Evolutionary conservation across 2,329 filamentous ascomycete species (phyloP), one percentile per base, ranked within the genome.

Genomic region (Lomentospora prolificans): DNA sequence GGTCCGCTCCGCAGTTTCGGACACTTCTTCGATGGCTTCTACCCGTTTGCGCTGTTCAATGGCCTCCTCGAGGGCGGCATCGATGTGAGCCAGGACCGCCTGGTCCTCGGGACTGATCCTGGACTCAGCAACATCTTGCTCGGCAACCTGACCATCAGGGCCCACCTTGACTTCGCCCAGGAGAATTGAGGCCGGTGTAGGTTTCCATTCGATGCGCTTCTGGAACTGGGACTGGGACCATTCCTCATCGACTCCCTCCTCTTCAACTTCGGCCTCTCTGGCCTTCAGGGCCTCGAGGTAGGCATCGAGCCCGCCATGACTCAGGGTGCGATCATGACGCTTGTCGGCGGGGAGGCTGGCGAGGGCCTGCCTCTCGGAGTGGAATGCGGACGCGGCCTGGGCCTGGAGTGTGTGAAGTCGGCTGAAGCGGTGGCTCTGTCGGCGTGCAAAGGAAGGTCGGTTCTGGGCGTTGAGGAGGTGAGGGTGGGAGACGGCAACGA

Each of bases 211-310:
- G 63, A 96, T 89, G 60, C 86, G 81, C 70, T 90, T 87, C 56
- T 86, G 87, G 68, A 95, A 91, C 69, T 96, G 88, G 65, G 90
- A 95, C 68, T 96, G 90, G 46, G 86, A 86, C 90, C 90, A 96
- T 68, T 96, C 91, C 62, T 86, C 84, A 53, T 90, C 86, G 51
- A 84, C 73, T 36, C 81, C 80, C 19, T 78, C 74, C n/a, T 64
- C 64, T 3, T 65, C 58, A 44, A 55, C 73, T 64, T 86, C 84
- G 33, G 81, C 86, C 68, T 92, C 84, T 60, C 85, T 81, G 68
- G 87, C 86, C 70, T 92, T 90, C 75, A 94, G 87, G 55, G 90
- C 89, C 69, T 94, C 90, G 65, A 90, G 95, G 72, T 96, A 96
- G 64, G 89, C 90, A 60, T 91, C 90, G 78, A 97, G 67, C 58